Evolutionary conservation across 2,329 filamentous ascomycete species (phyloP).

Genomic region (Verticillium albo-atrum): DNA sequence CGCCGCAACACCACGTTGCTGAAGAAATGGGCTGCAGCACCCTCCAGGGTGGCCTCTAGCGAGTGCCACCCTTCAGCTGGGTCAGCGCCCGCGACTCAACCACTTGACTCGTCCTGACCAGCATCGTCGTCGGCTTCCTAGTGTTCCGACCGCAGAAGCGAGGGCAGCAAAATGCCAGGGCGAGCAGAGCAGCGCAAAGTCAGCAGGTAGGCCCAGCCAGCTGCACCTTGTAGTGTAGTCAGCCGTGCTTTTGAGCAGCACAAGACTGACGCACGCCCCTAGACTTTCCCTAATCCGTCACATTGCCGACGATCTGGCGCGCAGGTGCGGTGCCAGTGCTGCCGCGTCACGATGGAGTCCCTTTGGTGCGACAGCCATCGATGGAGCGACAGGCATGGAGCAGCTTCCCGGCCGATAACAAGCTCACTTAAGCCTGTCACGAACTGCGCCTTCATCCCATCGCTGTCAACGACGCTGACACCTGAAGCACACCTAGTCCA

Average conservation of each 20-base stretch:
- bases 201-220: too few species aligned
- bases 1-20: background rate
- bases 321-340: background rate
- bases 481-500: constrained; percentile 1
- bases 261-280: background rate
- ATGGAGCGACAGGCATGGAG: background rate
- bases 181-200: background rate
- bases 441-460: constrained; percentile 1
- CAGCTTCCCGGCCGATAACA: constrained; percentile 1
- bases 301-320: background rate
- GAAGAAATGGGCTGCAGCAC: background rate
- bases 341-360: background rate
- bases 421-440: background rate
- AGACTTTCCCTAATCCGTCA: background rate
- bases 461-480: background rate
- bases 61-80: background rate
- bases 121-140: background rate
- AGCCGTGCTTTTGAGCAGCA: background rate
- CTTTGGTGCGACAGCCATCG: constrained; percentile 1
- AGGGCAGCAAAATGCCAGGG: background rate
- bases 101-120: background rate
- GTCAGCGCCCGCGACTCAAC: background rate
- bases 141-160: background rate
- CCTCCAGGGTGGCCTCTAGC: background rate
- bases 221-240: background rate